Base-by-base conservation (phyloP, 805 yeast genomes). In the Nakazawaea populi region DNA sequence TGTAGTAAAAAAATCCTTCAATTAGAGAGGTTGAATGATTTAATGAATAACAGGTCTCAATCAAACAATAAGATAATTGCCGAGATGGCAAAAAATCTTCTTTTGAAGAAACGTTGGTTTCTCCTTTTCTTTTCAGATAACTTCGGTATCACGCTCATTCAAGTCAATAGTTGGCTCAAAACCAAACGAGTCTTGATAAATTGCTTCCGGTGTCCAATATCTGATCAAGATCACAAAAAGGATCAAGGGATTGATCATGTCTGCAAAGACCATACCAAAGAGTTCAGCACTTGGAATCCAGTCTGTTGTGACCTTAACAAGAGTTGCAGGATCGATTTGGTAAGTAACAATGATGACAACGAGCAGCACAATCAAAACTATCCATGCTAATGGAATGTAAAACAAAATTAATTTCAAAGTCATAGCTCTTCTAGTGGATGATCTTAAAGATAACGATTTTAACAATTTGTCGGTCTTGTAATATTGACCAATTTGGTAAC, bases 171-270 rank as follows among this genome's bases (percentile, higher is more conserved):
- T 46, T 14, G 48, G 48, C 30, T 46, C 48, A 24, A 46, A 46
- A n/a, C 48, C 48, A 30, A 46, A 46, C 3, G 48, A 46, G 37
- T 46, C 48, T 5, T 6, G 18, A 30, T 38, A 46, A 10, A 46
- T 46, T 18, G 43, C 43, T 38, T 46, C 48, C 14, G 48, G 48
- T 6, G 48, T 46, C 48, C 48, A 46, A n/a, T 46, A 46, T 31
- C 38, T 46, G 27, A 36, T 12, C 42, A 46, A 39, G 7, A 46
- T 30, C n/a, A 39, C 37, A 31, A 46, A 46, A 10, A 30, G 14
- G 18, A 46, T 30, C 14, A 46, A 31, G 2, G 48, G 43, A 8
- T 39, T 37, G 29, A 46, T 37, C 43, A 46, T 37, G 6, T 7
- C 6, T 6, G 28, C 43, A 31, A 46, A 7, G 8, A 30, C 7